A percentile compares a stretch with the other conserved stretches of the same genome.
Conservation (phyloP, 768 basidiomycete species). For the Lactarius vividus region DNA sequence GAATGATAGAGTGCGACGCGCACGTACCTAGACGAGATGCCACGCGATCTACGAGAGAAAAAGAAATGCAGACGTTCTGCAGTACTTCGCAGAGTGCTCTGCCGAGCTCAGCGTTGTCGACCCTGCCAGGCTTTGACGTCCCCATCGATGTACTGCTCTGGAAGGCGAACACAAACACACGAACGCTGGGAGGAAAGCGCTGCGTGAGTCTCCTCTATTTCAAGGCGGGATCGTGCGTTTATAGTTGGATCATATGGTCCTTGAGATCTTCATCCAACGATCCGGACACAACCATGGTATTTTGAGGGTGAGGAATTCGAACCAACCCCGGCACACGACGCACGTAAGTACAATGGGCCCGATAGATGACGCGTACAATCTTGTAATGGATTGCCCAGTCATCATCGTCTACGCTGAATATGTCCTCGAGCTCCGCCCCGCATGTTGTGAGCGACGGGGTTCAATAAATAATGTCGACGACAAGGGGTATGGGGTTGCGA, state of each 20-base stretch:
- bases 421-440: conserved; percentile 61
- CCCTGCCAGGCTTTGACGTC: conserved; percentile 56
- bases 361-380: conserved; percentile 55
- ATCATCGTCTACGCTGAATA: conserved; percentile 90
- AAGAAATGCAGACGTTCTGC: conserved; percentile 75
- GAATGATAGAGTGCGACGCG: conserved; percentile 20
- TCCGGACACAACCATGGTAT: conserved; percentile 56
- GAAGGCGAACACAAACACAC: conserved; percentile 83
- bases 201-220: conserved; percentile 73
- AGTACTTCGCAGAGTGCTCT: conserved; percentile 88
- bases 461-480: no score
- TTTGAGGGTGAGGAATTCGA: conserved; percentile 43
- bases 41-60: conserved; percentile 61
- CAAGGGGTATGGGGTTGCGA: no score
- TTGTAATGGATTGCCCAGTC: conserved; percentile 99
- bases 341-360: no score
- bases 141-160: conserved; percentile 74
- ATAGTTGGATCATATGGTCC: conserved; percentile 70
- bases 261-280: conserved; percentile 71
- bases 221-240: conserved; percentile 70
- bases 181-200: conserved; percentile 73
- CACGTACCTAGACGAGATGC: conserved; percentile 76
- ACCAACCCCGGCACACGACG: background rate
- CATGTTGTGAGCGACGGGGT: background rate
- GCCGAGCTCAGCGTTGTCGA: conserved; percentile 79